Conservation (phyloP, 2,329 filamentous ascomycete species). For the Septoria linicola region DNA sequence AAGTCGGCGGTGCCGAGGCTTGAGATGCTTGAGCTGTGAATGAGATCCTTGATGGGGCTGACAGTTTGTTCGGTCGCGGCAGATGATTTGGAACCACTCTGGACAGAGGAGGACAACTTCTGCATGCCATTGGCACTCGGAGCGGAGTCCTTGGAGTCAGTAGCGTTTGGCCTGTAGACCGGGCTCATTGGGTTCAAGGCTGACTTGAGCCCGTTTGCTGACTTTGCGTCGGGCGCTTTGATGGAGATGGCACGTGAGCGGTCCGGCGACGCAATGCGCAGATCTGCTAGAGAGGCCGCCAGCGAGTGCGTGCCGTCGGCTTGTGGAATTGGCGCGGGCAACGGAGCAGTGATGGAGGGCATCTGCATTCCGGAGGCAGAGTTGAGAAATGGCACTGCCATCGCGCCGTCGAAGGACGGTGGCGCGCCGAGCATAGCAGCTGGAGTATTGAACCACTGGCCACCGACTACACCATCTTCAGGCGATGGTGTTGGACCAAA, state of each 20-base stretch:
- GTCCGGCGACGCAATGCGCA: constrained; percentile 23
- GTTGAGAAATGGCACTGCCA: constrained; percentile 23
- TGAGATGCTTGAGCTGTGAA: constrained; percentile 38
- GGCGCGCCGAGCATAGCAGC: constrained; percentile 31
- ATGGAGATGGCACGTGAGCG: constrained; percentile 38
- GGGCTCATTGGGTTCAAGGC: constrained; percentile 42
- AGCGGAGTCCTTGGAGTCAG: not conserved
- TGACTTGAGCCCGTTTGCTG: constrained; percentile 30
- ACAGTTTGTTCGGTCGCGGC: constrained; percentile 25
- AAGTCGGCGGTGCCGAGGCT: constrained; percentile 42
- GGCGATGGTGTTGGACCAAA: constrained; percentile 23
- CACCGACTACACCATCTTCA: constrained; percentile 23
- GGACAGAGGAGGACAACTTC: constrained; percentile 15
- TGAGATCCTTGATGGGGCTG: constrained; percentile 27
- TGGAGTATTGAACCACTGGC: constrained; percentile 29
- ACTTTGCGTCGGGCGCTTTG: constrained; percentile 34
- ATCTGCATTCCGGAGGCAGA: not conserved
- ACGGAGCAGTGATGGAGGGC: not conserved
- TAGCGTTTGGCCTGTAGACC: constrained; percentile 37
- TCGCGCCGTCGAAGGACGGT: constrained; percentile 35
- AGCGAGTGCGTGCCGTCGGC: constrained; percentile 30
- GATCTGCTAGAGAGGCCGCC: constrained; percentile 26
- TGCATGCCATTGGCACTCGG: constrained; percentile 17
- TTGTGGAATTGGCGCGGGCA: constrained; percentile 25
- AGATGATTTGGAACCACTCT: constrained; percentile 15